Conservation (phyloP, 2,329 filamentous ascomycete species). For the Fusarium nisikadoi region DNA sequence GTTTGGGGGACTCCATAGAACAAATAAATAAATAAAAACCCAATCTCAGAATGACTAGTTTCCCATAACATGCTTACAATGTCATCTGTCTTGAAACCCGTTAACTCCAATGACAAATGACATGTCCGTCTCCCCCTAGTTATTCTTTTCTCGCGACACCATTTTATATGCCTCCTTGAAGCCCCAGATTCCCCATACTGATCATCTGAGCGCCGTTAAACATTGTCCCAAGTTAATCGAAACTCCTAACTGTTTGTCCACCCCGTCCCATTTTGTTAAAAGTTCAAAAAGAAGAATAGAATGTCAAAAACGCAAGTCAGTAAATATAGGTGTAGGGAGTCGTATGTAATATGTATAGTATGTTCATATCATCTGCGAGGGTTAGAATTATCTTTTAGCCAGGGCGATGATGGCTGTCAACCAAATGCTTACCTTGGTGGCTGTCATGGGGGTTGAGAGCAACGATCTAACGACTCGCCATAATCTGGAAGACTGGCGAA, state of each 20-base stretch:
- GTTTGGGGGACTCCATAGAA: background rate
- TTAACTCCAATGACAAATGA: slow-evolving; percentile 31
- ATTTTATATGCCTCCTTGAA: slow-evolving; percentile 7
- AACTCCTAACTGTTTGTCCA: slow-evolving; percentile 15
- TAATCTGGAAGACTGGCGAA: background rate
- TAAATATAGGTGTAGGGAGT: background rate
- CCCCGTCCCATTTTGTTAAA: background rate
- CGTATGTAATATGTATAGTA: background rate
- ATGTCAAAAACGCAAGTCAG: slow-evolving; percentile 15
- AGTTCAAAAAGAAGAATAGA: slow-evolving; percentile 8
- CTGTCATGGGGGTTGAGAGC: background rate
- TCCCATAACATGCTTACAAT: slow-evolving; percentile 24
- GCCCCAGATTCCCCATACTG: slow-evolving; percentile 4
- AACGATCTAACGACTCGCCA: background rate
- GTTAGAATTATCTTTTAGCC: background rate
- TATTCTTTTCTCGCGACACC: slow-evolving; percentile 21
- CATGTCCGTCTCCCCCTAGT: slow-evolving; percentile 15
- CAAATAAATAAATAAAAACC: background rate
- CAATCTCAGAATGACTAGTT: slow-evolving; percentile 17
- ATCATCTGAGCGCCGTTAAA: slow-evolving; percentile 14
- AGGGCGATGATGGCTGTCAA: background rate
- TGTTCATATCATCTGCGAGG: background rate
- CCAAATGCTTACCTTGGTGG: background rate
- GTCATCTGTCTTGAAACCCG: slow-evolving; percentile 6
- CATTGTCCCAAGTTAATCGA: slow-evolving; percentile 24